Conservation (phyloP, 176 grass and related monocot species). For the Oryza meridionalis region DNA sequence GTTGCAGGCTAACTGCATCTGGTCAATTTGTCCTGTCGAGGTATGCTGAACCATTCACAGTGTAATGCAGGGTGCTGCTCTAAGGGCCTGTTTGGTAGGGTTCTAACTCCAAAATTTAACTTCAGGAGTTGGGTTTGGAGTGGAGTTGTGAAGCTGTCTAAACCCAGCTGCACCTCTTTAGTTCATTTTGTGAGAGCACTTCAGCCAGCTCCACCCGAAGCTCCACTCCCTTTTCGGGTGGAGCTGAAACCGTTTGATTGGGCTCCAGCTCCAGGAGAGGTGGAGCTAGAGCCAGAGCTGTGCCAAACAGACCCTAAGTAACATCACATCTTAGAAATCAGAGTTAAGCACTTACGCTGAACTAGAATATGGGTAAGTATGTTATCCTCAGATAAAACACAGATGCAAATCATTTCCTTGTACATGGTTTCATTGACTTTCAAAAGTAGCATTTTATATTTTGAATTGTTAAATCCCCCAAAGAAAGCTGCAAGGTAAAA, state of each 20-base stretch:
- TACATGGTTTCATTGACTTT: slow-evolving; percentile 16
- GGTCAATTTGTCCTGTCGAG: slow-evolving; percentile 18
- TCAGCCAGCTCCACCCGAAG: too few species aligned
- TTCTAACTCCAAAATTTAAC: too few species aligned
- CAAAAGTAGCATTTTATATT: slow-evolving; percentile 10
- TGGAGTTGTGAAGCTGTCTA: too few species aligned
- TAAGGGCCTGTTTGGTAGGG: background rate
- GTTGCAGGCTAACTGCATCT: background rate
- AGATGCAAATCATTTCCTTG: background rate
- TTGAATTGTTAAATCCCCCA: slow-evolving; percentile 8
- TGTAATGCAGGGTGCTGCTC: slow-evolving; percentile 13
- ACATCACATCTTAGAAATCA: slow-evolving; percentile 18
- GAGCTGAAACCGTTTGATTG: too few species aligned
- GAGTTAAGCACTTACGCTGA: background rate
- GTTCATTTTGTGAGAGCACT: too few species aligned
- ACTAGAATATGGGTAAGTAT: background rate
- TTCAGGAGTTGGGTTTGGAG: too few species aligned
- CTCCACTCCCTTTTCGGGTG: too few species aligned
- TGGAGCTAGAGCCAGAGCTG: too few species aligned
- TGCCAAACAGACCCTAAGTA: too few species aligned
- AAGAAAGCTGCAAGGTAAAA: slow-evolving; percentile 38
- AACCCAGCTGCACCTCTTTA: too few species aligned
- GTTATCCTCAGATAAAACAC: background rate
- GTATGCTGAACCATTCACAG: background rate
- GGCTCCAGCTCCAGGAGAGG: too few species aligned